These are phyloP conservation scores for Podochytrium sp. DNA, from an alignment of 192 early-diverging fungal genomes.

Conservation along the genomic window DNA sequence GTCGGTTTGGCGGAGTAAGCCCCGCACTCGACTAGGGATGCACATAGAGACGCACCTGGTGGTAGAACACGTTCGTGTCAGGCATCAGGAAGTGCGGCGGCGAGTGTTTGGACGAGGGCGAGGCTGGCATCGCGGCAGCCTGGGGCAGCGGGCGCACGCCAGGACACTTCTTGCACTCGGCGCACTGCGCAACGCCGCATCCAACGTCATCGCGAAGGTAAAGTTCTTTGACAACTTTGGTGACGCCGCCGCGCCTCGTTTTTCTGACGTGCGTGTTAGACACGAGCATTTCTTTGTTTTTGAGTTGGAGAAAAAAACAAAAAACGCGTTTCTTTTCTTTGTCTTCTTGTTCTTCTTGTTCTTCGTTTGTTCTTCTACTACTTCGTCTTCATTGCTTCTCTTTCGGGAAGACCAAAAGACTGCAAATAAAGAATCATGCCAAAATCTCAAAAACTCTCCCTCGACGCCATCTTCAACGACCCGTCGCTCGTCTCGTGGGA, in stretches of 20 bases:
- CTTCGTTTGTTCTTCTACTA: constrained; percentile 19
- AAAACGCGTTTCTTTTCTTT: constrained; percentile 1
- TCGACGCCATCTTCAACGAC: constrained; percentile 14
- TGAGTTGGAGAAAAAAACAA: constrained; percentile 14
- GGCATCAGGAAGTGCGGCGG: constrained; percentile 78
- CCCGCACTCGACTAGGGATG: background rate
- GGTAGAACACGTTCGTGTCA: constrained; percentile 90
- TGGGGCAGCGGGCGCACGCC: background rate
- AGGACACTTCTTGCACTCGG: constrained; percentile 10
- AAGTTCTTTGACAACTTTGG: constrained; percentile 95
- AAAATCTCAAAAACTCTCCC: constrained; percentile 4
- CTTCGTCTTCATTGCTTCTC: background rate
- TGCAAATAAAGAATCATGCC: background rate
- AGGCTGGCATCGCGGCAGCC: constrained; percentile 21
- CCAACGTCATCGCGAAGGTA: constrained; percentile 81
- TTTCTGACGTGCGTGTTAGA: constrained; percentile 88
- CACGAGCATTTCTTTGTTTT: constrained; percentile 59
- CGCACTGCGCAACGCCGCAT: constrained; percentile 73
- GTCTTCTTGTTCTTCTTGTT: constrained; percentile 1
- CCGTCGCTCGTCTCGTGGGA: constrained; percentile 13
- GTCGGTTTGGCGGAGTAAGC: background rate
- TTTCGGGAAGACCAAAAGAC: background rate
- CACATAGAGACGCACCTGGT: constrained; percentile 36
- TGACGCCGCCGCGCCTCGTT: constrained; percentile 87
- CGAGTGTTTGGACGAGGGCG: background rate